Evolutionary conservation across 192 early-diverging fungal genomes (phyloP).

Genomic region (Lobosporangium transversale): DNA sequence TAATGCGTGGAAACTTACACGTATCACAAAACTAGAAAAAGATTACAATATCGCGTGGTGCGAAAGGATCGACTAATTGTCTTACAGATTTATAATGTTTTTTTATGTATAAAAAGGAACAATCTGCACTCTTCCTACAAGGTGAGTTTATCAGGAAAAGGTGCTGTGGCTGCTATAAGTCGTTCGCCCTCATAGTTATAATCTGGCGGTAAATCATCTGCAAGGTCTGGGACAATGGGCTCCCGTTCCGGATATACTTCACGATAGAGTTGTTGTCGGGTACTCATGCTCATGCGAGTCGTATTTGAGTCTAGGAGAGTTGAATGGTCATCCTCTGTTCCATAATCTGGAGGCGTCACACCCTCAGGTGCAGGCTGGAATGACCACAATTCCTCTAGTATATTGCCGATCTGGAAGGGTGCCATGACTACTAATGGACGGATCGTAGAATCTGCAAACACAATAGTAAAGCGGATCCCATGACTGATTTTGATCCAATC

Average conservation of each 20-base stretch:
- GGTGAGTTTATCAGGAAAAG: conserved; percentile 14
- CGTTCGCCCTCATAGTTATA: conserved; percentile 24
- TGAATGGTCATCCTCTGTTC: conserved; percentile 5
- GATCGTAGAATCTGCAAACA: conserved; percentile 17
- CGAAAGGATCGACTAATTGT: no score
- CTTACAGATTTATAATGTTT: no score
- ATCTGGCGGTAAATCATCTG: conserved; percentile 28
- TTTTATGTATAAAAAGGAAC: no score
- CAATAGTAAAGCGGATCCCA: conserved; percentile 26
- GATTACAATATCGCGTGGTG: no score
- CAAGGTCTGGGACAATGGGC: conserved; percentile 27
- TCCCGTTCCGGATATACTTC: conserved; percentile 40
- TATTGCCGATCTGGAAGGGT: conserved; percentile 19
- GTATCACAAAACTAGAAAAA: no score
- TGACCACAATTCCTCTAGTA: conserved; percentile 32
- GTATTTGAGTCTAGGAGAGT: conserved; percentile 43
- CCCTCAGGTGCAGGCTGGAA: conserved; percentile 13
- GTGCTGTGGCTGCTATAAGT: no score
- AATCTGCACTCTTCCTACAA: neutral
- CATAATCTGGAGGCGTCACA: conserved; percentile 37
- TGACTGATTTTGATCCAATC: conserved; percentile 27
- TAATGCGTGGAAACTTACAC: no score
- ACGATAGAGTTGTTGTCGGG: conserved; percentile 4
- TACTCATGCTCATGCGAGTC: conserved; percentile 7
- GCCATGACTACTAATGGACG: conserved; percentile 26